Conservation (phyloP, 1,139 yeast genomes). For the Blastobotrys illinoisensis region DNA sequence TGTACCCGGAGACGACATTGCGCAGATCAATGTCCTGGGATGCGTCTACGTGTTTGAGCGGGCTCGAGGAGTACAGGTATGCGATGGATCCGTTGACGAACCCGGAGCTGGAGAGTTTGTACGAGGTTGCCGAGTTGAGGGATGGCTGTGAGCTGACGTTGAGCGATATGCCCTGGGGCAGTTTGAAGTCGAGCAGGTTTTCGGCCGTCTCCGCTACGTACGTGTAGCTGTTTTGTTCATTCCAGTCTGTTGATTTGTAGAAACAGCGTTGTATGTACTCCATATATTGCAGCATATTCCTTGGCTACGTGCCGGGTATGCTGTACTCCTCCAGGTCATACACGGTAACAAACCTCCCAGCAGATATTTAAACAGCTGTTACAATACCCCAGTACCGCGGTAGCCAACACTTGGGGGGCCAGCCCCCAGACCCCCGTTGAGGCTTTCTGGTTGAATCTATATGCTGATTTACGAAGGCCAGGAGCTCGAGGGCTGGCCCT, state of each 20-base stretch:
- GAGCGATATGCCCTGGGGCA: conserved; percentile 65
- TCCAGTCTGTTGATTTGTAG: conserved; percentile 67
- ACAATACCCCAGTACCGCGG: no score
- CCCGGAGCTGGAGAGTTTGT: conserved; percentile 63
- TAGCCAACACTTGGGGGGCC: no score
- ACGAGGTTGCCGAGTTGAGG: conserved; percentile 65
- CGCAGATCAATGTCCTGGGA: conserved; percentile 57
- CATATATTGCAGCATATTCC: conserved; percentile 71
- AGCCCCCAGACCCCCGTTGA: no score
- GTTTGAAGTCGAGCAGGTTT: conserved; percentile 63
- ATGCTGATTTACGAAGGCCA: no score
- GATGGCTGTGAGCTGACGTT: conserved; percentile 72
- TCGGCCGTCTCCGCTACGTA: conserved; percentile 65
- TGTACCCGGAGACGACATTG: conserved; percentile 74
- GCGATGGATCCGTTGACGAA: conserved; percentile 78
- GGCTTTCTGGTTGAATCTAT: no score
- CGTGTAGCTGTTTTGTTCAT: conserved; percentile 69
- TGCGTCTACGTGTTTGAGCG: conserved; percentile 47
- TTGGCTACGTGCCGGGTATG: neutral
- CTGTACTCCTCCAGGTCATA: no score
- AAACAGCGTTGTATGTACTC: conserved; percentile 74
- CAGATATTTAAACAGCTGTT: no score
- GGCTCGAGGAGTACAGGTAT: conserved; percentile 66
- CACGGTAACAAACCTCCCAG: no score
- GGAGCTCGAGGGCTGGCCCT: no score